Conservation (phyloP, 1,284 basidiomycete species). For the Apiotrichum laibachii region DNA sequence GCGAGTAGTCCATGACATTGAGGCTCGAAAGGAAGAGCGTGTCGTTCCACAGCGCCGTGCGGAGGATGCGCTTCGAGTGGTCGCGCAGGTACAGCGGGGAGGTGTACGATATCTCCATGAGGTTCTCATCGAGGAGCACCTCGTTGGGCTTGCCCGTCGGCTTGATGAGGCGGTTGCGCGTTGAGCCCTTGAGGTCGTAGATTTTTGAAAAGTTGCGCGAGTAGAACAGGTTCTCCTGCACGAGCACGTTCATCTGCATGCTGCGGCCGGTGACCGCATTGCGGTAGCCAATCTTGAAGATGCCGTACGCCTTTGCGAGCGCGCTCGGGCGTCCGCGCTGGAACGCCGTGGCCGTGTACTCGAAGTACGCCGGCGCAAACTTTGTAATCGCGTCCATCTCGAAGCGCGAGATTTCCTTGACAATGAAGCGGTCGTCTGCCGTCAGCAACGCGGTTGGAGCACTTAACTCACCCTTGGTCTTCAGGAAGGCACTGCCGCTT, state of each 20-base stretch:
- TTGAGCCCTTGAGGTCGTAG: conserved; percentile 92
- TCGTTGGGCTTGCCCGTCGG: conserved; percentile 88
- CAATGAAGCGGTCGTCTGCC: conserved; percentile 93
- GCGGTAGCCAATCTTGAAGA: conserved; percentile 90
- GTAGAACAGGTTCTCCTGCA: conserved; percentile 98
- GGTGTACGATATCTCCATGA: conserved; percentile 50
- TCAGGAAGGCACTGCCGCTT: conserved; percentile 93
- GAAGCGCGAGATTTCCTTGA: conserved; percentile 88
- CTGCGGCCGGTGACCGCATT: conserved; percentile 74
- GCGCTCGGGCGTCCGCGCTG: conserved; percentile 86
- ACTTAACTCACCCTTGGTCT: conserved; percentile 70
- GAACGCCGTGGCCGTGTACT: conserved; percentile 78
- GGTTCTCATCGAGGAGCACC: conserved; percentile 62
- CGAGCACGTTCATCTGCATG: conserved; percentile 89
- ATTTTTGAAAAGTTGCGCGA: conserved; percentile 88
- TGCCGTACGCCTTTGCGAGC: conserved; percentile 95
- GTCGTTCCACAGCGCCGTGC: conserved; percentile 89
- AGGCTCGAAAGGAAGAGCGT: conserved; percentile 84
- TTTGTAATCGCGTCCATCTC: conserved; percentile 95
- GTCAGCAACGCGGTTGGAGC: conserved; percentile 6
- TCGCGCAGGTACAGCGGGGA: conserved; percentile 91
- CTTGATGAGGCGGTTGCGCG: conserved; percentile 84
- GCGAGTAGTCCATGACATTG: conserved; percentile 99
- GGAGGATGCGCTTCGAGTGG: conserved; percentile 87
- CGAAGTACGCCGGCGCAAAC: conserved; percentile 96